phyloP scores from a whole-genome alignment of 2,329 filamentous ascomycete genomes.

The Cytospora paraplurivora region DNA sequence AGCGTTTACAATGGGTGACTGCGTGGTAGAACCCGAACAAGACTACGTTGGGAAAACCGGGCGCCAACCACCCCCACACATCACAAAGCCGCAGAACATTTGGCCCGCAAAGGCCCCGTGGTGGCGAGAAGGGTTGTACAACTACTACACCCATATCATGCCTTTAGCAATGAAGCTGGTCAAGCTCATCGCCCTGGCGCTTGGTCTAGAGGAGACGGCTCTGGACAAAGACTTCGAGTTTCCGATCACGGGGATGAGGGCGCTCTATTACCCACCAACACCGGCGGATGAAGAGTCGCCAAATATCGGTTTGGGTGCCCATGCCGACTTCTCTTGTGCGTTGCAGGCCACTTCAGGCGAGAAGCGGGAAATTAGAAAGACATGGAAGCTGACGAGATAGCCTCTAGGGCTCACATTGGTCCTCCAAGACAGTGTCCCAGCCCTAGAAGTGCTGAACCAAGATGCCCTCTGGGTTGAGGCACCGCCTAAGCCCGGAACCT shows the following conservation, averaged over 20 bases:
- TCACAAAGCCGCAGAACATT: constrained; percentile 38
- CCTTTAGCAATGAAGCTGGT: constrained; percentile 39
- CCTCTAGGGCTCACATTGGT: constrained; percentile 42
- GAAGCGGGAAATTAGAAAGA: background rate
- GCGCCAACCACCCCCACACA: constrained; percentile 33
- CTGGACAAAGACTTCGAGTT: constrained; percentile 43
- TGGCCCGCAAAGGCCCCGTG: constrained; percentile 39
- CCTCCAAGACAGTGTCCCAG: constrained; percentile 35
- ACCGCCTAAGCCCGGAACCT: constrained; percentile 38
- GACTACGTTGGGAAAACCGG: constrained; percentile 36
- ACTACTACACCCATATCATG: constrained; percentile 38
- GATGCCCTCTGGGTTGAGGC: constrained; percentile 45
- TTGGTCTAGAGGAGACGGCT: constrained; percentile 41
- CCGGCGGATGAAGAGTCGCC: constrained; percentile 32
- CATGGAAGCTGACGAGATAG: background rate
- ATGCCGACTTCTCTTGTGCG: constrained; percentile 44
- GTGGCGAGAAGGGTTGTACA: constrained; percentile 40
- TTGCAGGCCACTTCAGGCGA: background rate
- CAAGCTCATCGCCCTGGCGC: constrained; percentile 42
- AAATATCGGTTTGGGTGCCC: constrained; percentile 43
- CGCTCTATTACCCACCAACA: constrained; percentile 44
- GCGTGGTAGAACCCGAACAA: constrained; percentile 41
- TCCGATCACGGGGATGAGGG: constrained; percentile 45
- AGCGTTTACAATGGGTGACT: constrained; percentile 43
- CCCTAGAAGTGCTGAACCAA: constrained; percentile 45